Conservation (phyloP, 768 basidiomycete species). For the Naganishia friedmannii region DNA sequence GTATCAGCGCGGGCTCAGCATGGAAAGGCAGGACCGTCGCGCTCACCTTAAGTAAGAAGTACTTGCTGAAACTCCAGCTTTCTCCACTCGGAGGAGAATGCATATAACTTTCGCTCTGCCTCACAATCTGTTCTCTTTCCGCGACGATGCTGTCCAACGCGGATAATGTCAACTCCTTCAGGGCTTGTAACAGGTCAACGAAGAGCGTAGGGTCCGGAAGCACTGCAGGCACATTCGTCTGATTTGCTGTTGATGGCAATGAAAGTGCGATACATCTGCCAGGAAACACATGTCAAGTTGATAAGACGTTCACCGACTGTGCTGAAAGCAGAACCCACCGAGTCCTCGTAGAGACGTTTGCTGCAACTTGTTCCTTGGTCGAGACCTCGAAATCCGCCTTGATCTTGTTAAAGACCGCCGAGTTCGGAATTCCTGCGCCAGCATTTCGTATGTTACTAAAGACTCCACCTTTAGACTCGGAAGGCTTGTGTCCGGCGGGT, state of each 20-base stretch:
- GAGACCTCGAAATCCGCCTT: constrained; percentile 79
- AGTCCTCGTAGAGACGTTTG: constrained; percentile 4
- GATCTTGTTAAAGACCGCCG: constrained; percentile 71
- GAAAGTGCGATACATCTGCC: constrained; percentile 12
- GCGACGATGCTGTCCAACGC: constrained; percentile 77
- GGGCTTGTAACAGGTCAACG: constrained; percentile 73
- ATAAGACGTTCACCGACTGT: background rate
- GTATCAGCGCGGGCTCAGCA: background rate
- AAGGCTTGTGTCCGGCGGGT: background rate
- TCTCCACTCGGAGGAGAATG: constrained; percentile 62
- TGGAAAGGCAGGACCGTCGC: background rate
- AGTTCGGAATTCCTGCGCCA: background rate
- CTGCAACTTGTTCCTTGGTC: background rate
- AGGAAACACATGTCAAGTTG: background rate
- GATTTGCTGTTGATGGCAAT: constrained; percentile 16
- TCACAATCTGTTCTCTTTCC: constrained; percentile 84
- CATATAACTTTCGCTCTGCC: constrained; percentile 79
- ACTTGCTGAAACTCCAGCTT: constrained; percentile 98
- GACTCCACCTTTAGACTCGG: constrained; percentile 42
- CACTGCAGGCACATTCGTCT: background rate
- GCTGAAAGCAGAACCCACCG: background rate
- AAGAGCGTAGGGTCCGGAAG: constrained; percentile 24
- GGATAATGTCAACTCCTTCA: constrained; percentile 82
- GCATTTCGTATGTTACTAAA: constrained; percentile 53
- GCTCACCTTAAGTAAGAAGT: constrained; percentile 86